These are phyloP conservation scores for Piper betle DNA, from an alignment of 164 flowering plant genomes.

Conservation along the genomic window DNA sequence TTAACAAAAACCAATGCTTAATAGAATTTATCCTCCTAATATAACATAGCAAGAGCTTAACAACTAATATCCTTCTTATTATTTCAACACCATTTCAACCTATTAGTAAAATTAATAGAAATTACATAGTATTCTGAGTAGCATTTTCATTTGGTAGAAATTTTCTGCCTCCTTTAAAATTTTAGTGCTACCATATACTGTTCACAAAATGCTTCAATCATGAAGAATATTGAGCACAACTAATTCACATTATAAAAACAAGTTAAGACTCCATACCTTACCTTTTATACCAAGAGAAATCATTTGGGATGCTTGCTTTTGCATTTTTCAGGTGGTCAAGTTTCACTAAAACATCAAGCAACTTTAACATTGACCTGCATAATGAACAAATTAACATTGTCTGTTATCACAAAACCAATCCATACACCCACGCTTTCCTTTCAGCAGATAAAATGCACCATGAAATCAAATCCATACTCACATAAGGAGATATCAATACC, in stretches of 20 bases:
- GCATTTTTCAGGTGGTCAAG: conserved; percentile 99
- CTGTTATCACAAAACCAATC: not conserved
- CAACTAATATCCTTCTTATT: too few relatives aligned
- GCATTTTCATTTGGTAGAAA: too few relatives aligned
- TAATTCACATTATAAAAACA: not conserved
- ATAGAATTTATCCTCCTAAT: too few relatives aligned
- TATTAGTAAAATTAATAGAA: too few relatives aligned
- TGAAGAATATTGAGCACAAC: not conserved
- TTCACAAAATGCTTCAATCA: not conserved
- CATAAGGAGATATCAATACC: too few relatives aligned
- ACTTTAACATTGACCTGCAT: conserved; percentile 89
- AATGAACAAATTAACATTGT: too few relatives aligned
- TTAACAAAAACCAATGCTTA: too few relatives aligned
- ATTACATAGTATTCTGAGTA: not conserved
- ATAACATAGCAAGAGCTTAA: too few relatives aligned
- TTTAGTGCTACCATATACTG: not conserved
- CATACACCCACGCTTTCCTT: not conserved
- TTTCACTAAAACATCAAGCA: conserved; percentile 88
- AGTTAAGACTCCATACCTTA: conserved; percentile 11
- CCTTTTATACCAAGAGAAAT: conserved; percentile 99
- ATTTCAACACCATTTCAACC: too few relatives aligned
- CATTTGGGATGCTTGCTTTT: conserved; percentile 99
- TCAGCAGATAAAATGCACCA: not conserved
- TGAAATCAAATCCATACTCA: not conserved
- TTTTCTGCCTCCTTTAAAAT: not conserved